These are phyloP conservation scores for Bathelium albidoporum DNA, from an alignment of 495 filamentous ascomycete genomes.

Conservation along the genomic window DNA sequence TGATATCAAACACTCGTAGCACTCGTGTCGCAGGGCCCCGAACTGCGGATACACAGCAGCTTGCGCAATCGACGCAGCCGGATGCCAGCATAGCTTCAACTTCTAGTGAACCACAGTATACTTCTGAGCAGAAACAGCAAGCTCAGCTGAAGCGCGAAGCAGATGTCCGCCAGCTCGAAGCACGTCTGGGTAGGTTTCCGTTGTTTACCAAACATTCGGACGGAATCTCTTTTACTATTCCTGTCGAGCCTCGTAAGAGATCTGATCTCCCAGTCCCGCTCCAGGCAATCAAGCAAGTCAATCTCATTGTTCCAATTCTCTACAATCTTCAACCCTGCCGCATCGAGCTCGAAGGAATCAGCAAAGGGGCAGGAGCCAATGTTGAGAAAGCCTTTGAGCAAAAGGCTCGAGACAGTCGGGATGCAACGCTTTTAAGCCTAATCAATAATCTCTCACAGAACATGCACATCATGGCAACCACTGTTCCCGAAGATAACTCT, in stretches of 20 bases:
- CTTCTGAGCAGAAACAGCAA: slow-evolving; percentile 14
- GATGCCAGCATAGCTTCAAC: not conserved
- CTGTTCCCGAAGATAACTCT: not conserved
- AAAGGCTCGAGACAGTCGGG: slow-evolving; percentile 44
- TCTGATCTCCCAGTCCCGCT: slow-evolving; percentile 52
- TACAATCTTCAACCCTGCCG: slow-evolving; percentile 65
- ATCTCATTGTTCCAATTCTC: slow-evolving; percentile 57
- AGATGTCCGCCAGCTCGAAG: slow-evolving; percentile 67
- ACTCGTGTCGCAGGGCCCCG: not conserved
- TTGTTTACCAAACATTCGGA: slow-evolving; percentile 62
- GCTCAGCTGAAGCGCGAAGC: slow-evolving; percentile 54
- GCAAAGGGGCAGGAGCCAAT: slow-evolving; percentile 46
- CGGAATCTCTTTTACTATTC: slow-evolving; percentile 59
- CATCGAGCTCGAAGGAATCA: slow-evolving; percentile 55
- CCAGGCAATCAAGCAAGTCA: slow-evolving; percentile 52
- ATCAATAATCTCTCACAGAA: slow-evolving; percentile 71
- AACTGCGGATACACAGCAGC: not conserved
- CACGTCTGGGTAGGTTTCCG: slow-evolving; percentile 60
- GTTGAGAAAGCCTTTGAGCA: slow-evolving; percentile 56
- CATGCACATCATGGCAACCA: slow-evolving; percentile 51
- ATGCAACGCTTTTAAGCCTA: slow-evolving; percentile 59
- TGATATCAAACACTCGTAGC: slow-evolving; percentile 51
- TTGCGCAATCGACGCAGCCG: not conserved
- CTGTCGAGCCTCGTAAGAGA: slow-evolving; percentile 56
- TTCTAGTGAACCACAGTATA: slow-evolving; percentile 7